Evolutionary conservation across 495 filamentous ascomycete genomes (phyloP).

Genomic region (Bacidia gigantensis): DNA sequence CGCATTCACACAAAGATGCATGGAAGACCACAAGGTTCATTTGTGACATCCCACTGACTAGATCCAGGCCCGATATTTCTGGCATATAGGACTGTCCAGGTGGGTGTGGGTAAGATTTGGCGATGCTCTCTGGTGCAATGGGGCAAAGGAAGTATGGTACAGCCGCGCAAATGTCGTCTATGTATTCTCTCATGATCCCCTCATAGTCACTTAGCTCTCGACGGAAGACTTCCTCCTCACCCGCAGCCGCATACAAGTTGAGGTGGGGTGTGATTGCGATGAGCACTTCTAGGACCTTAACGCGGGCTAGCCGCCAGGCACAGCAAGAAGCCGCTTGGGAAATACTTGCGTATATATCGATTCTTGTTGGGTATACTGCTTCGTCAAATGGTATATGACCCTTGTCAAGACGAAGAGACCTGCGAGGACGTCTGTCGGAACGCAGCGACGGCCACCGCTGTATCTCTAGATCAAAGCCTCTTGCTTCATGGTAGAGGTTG

Average conservation of each 20-base stretch:
- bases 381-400: background rate
- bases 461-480: background rate
- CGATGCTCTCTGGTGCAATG: background rate
- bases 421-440: no score
- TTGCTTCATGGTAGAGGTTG: no score
- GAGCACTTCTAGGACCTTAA: background rate
- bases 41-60: slow-evolving; percentile 1
- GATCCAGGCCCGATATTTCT: background rate
- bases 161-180: background rate
- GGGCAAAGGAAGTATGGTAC: background rate
- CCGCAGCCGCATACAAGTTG: no score
- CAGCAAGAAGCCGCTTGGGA: background rate
- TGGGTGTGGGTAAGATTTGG: background rate
- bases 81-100: background rate
- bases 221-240: background rate
- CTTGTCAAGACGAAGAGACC: background rate
- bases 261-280: background rate
- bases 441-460: background rate
- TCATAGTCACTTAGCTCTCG: background rate
- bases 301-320: background rate
- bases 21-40: background rate
- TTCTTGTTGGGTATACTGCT: background rate
- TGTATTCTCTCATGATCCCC: background rate
- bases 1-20: background rate
- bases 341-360: background rate